Evolutionary conservation across 768 basidiomycete genomes (phyloP), one percentile per base, ranked within the genome.

Genomic region (Albatrellus ellisii): DNA sequence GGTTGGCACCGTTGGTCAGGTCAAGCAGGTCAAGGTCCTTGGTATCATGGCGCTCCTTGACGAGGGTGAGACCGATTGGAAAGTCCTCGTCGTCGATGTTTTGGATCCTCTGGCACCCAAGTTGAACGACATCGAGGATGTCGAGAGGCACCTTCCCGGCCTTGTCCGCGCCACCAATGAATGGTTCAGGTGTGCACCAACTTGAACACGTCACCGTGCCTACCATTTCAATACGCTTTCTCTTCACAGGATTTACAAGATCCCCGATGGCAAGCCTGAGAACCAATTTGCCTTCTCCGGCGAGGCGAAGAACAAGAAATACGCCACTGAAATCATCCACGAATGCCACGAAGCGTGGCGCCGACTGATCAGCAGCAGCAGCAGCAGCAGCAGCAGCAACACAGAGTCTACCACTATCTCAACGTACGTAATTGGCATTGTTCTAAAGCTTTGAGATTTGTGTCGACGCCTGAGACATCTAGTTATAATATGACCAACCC

Each of bases 31-130:
- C 77, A 99, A 99, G 72, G 86, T 99, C 51, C 87, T 99, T 56
- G 95, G 95, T 48, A 94, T 98, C 76, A 98, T 98, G 94, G 95
- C 95, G 44, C 73, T 98, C 45, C 80, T 98, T 52, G 95, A 99
- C 59, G 95, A 98, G 62, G 95, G 95, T 55, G 95, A 98, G 70
- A 98, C 95, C 51, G 95, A 98, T 70, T 99, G 95, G 95, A 99
- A 99, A 67, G 87, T 99, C 68, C 77, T 99, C 63, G 95, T 94
- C 59, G 89, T 98, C 51, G 95, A 98, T 60, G 75, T 95, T 48
- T 75, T 77, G 52, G 95, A 98, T 60, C 94, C 95, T 32, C 80
- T 98, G 47, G 95, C 95, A 12, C 70, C 85, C 58, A 88, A 94
- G 64, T 74, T 99, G 57, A 99, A 98, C 64, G 95, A 99, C 62